phyloP scores from a whole-genome alignment of 73 alveolate species.

The Tetrahymena malaccensis region DNA sequence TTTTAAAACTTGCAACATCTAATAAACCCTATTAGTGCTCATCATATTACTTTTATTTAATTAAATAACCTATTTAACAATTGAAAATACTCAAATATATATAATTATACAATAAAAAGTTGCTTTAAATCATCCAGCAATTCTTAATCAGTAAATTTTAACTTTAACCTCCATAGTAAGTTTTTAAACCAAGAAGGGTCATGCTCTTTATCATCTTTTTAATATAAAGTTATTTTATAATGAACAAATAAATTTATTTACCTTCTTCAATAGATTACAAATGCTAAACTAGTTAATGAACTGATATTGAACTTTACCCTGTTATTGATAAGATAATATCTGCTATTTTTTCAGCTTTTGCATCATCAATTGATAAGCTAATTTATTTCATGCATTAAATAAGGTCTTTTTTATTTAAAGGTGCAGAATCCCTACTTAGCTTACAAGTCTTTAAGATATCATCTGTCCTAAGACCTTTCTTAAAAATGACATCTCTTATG shows the following conservation, averaged over 20 bases:
- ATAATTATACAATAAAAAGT: not conserved
- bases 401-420: conserved; percentile 1
- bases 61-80: not conserved
- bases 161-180: conserved; percentile 5
- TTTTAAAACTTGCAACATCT: conserved; percentile 35
- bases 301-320: not conserved
- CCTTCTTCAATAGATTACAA: not conserved
- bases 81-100: not conserved
- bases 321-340: not conserved
- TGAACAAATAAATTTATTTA: not conserved
- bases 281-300: not conserved
- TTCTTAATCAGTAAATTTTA: conserved; percentile 7
- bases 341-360: conserved; percentile 3
- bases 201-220: conserved; percentile 25
- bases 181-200: conserved; percentile 33
- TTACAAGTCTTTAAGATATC: conserved; percentile 27
- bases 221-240: not conserved
- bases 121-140: not conserved
- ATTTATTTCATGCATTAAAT: not conserved
- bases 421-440: conserved; percentile 18
- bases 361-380: not conserved
- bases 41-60: not conserved
- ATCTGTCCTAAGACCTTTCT: conserved; percentile 24
- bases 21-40: conserved; percentile 25
- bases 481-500: conserved; percentile 25